phyloP scores from a whole-genome alignment of 805 yeast species.

The Cyberlindnera suaveolens region DNA sequence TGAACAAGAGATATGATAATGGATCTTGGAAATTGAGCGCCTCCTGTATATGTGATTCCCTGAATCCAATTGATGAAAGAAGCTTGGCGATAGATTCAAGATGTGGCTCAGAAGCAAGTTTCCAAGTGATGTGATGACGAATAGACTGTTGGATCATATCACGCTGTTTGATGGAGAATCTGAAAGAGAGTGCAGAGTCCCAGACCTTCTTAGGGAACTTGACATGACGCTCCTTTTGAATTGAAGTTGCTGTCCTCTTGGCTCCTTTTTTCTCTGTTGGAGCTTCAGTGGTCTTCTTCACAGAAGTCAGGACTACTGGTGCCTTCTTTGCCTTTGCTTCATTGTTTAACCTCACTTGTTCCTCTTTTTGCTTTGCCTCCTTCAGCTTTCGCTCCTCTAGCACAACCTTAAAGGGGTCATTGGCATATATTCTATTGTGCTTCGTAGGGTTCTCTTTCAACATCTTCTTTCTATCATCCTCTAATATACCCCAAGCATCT shows the following conservation, averaged over 20 bases:
- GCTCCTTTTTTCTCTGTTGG: neutral
- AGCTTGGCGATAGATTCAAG: constrained; percentile 6
- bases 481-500: constrained; percentile 70
- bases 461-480: constrained; percentile 47
- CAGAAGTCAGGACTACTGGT: constrained; percentile 36
- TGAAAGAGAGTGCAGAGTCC: constrained; percentile 65
- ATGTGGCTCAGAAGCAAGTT: constrained; percentile 4
- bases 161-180: constrained; percentile 59
- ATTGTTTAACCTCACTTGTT: constrained; percentile 37
- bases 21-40: constrained; percentile 54
- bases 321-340: constrained; percentile 46
- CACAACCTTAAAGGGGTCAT: constrained; percentile 71
- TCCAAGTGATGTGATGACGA: constrained; percentile 53
- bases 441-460: constrained; percentile 37
- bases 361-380: constrained; percentile 40
- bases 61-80: constrained; percentile 55
- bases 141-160: constrained; percentile 57
- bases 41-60: constrained; percentile 62
- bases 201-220: constrained; percentile 49
- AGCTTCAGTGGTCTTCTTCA: constrained; percentile 1
- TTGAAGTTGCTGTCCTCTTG: neutral
- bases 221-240: constrained; percentile 15
- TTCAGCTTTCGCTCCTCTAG: constrained; percentile 48
- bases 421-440: constrained; percentile 49
- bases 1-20: constrained; percentile 55